A percentile compares a stretch with the other conserved stretches of the same genome.
These are phyloP conservation scores for Kuraishia cidri DNA, from an alignment of 805 yeast genomes.

Conservation along the genomic window DNA sequence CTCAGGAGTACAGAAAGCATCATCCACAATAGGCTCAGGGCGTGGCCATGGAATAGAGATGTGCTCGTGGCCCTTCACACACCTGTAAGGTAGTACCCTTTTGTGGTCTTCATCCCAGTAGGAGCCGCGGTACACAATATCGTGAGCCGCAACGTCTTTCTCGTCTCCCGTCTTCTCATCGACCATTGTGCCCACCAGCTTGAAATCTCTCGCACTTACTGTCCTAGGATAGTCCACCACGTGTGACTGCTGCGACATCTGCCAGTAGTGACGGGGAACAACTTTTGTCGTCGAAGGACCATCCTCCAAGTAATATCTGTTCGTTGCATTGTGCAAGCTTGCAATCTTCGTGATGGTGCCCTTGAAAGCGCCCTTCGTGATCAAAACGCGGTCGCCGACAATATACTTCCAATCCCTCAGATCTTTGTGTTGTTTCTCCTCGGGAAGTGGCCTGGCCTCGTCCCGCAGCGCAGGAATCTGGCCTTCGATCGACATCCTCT, in stretches of 20 bases:
- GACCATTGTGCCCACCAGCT: conserved; percentile 70
- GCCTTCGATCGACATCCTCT: conserved; percentile 14
- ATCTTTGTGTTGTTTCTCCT: conserved; percentile 24
- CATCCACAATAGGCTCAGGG: conserved; percentile 51
- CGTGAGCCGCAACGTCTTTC: conserved; percentile 73
- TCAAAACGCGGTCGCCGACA: conserved; percentile 72
- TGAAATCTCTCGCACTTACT: conserved; percentile 50
- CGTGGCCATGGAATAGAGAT: conserved; percentile 87
- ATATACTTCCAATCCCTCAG: conserved; percentile 52
- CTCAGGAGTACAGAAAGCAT: conserved; percentile 45
- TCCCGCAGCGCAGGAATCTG: conserved; percentile 22
- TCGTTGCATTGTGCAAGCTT: conserved; percentile 48
- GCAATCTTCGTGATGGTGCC: conserved; percentile 70
- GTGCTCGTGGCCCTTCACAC: conserved; percentile 59
- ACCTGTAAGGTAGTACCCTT: conserved; percentile 68
- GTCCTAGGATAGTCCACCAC: conserved; percentile 62
- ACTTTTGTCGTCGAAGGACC: conserved; percentile 56
- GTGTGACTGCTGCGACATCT: conserved; percentile 61
- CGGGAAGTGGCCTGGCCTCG: conserved; percentile 17
- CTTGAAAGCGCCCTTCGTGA: conserved; percentile 58
- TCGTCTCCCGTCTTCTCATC: conserved; percentile 52
- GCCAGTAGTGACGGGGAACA: conserved; percentile 69
- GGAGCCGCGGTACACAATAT: conserved; percentile 54
- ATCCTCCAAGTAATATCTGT: conserved; percentile 59
- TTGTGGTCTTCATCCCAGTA: conserved; percentile 72